phyloP scores from a whole-genome alignment of 176 grass and related monocot genomes.

The Cenchrus purpureus region DNA sequence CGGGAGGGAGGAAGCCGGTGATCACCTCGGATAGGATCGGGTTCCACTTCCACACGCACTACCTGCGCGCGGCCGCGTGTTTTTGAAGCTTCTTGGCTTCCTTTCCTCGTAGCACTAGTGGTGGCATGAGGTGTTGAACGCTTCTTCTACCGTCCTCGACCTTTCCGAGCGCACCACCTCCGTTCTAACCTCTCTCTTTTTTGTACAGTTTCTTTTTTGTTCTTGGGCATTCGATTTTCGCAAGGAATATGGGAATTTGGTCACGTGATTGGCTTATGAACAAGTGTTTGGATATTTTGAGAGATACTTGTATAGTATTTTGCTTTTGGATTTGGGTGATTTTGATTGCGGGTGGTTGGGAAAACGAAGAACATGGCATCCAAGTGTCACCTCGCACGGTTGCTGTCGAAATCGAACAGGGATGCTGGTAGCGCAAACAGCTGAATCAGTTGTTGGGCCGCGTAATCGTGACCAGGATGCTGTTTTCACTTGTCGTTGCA shows the following conservation, averaged over 20 bases:
- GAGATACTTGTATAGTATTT: background rate
- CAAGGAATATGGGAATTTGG: background rate
- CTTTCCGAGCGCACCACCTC: background rate
- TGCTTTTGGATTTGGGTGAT: background rate
- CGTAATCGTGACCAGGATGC: background rate
- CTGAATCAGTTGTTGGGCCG: background rate
- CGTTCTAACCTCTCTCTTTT: background rate
- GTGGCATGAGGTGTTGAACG: constrained; percentile 26
- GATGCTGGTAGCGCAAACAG: background rate
- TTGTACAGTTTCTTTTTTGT: background rate
- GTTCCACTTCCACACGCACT: background rate
- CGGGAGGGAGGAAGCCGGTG: background rate
- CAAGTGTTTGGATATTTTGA: too few species aligned
- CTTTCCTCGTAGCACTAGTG: background rate
- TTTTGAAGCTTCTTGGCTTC: background rate
- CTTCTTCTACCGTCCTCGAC: background rate
- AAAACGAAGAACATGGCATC: background rate
- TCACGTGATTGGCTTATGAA: too few species aligned
- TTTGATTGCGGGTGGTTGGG: background rate
- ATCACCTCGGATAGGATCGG: background rate
- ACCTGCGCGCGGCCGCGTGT: background rate
- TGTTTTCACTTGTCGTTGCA: background rate
- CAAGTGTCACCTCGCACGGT: background rate
- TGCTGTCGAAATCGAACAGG: constrained; percentile 11
- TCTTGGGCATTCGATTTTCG: background rate